These are phyloP conservation scores for Nicotiana benthamiana DNA, from an alignment of 257 asterid species.

Conservation along the genomic window DNA sequence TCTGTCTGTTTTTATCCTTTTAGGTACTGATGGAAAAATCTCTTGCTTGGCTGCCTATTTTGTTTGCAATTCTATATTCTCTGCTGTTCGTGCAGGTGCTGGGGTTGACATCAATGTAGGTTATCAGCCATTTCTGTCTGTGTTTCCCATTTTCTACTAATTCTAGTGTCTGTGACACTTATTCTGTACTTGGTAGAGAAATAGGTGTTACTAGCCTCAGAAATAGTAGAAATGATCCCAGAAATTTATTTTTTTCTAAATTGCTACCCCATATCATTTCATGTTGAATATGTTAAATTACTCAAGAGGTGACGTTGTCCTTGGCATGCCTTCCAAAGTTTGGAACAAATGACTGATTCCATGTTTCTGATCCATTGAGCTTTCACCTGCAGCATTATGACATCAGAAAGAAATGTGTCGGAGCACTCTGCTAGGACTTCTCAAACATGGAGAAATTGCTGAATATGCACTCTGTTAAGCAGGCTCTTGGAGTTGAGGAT, in stretches of 20 bases:
- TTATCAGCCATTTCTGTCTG: not conserved
- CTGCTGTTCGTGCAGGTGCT: constrained; percentile 48
- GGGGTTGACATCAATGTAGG: constrained; percentile 66
- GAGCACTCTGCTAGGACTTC: constrained; percentile 33
- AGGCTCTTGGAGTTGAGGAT: constrained; percentile 32
- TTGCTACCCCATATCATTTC: not conserved
- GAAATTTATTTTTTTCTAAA: not conserved
- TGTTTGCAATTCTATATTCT: constrained; percentile 66
- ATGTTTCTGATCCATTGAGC: not conserved
- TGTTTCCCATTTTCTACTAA: not conserved
- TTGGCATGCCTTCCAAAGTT: not conserved
- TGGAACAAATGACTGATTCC: not conserved
- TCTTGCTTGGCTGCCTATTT: constrained; percentile 84
- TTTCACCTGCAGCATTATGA: constrained; percentile 28
- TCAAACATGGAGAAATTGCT: constrained; percentile 29
- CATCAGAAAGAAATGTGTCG: constrained; percentile 26
- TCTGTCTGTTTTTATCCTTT: constrained; percentile 1
- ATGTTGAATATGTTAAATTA: not conserved
- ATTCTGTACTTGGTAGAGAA: not conserved
- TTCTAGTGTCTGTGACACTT: not conserved
- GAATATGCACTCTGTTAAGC: constrained; percentile 19
- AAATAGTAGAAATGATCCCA: not conserved
- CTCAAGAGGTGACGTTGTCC: not conserved
- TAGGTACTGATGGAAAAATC: constrained; percentile 82
- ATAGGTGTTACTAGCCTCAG: not conserved